Evolutionary conservation across 2,329 filamentous ascomycete genomes (phyloP), one percentile per base, ranked within the genome.

Genomic region (Xylariaceae sp.): DNA sequence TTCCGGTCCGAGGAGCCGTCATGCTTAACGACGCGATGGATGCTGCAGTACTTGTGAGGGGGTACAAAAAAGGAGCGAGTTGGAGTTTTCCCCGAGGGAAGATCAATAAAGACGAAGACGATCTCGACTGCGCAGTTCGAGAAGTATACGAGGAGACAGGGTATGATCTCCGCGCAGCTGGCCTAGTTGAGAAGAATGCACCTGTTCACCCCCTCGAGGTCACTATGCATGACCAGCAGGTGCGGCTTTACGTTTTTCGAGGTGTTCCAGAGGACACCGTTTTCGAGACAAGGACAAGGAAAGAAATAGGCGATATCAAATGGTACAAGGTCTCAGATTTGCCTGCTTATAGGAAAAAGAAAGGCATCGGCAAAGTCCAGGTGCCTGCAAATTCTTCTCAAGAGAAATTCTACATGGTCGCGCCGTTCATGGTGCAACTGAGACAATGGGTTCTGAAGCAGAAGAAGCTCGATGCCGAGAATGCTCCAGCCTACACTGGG

Each of bases 61-160:
- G 95, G 14, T 99, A 93, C 92, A 99, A 98, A 79, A 98, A 96
- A 73, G 88, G 89, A 29, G 90, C 94, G 11, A 94, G 89, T 71
- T 99, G 95, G 95, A 96, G 92, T 72, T 99, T 99, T 57, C 95
- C 95, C 0, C 81, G 94, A 47, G 96, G 95, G 34, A 99, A 99
- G 78, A 98, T 99, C 76, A 97, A 97, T 79, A 96, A 96, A 76
- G 91, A 96, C 68, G 95, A 99, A 74, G 87, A 91, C 58, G 94
- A 99, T 69, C 76, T 98, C 53, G 92, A 95, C 71, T 99, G 96
- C 74, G 95, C 96, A 21, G 84, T 97, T 48, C 87, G 95, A 48
- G 95, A 99, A 71, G 94, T 96, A 4, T 95, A 93, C 70, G 95
- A 99, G 74, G 95, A 99, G 77, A 99, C 95, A 0, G 95, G 95